Percentiles rank a stretch among this genome's conserved stretches.
Evolutionary conservation across 352 stramenopile species (phyloP).

Genomic region (Plasmopara viticola): DNA sequence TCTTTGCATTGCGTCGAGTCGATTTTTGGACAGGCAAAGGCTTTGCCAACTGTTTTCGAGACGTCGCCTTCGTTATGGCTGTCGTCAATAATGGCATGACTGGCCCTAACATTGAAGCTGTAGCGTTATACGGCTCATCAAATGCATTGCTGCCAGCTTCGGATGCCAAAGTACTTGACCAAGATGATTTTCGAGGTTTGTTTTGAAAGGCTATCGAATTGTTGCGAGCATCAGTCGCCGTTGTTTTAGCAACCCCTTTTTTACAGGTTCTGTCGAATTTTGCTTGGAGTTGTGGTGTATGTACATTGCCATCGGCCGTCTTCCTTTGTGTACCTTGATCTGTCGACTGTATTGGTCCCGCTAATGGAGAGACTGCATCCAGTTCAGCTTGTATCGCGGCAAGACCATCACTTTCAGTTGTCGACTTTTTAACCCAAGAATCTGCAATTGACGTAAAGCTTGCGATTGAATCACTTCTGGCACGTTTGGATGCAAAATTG

Average conservation of each 20-base stretch:
- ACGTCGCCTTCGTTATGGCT: background rate
- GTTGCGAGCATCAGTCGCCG: background rate
- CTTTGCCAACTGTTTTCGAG: constrained; percentile 3
- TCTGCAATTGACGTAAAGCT: constrained; percentile 14
- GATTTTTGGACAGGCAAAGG: constrained; percentile 1
- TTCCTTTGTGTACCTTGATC: constrained; percentile 4
- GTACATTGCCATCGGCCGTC: constrained; percentile 25
- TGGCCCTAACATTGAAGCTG: constrained; percentile 5
- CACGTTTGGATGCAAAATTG: background rate
- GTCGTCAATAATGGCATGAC: background rate
- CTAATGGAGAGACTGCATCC: constrained; percentile 9
- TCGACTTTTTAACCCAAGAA: constrained; percentile 18
- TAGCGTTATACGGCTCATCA: constrained; percentile 21
- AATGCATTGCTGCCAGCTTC: constrained; percentile 28
- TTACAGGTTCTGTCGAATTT: constrained; percentile 15
- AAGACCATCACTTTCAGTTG: constrained; percentile 25
- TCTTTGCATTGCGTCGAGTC: constrained; percentile 3
- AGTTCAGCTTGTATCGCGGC: constrained; percentile 30
- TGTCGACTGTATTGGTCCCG: background rate
- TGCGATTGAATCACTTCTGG: constrained; percentile 7
- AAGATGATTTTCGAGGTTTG: constrained; percentile 10
- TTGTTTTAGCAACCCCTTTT: background rate
- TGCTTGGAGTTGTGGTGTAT: constrained; percentile 27
- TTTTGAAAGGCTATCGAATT: background rate
- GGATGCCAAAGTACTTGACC: constrained; percentile 16